phyloP scores from a whole-genome alignment of 352 stramenopile species.

The Phytopythium montanum region DNA sequence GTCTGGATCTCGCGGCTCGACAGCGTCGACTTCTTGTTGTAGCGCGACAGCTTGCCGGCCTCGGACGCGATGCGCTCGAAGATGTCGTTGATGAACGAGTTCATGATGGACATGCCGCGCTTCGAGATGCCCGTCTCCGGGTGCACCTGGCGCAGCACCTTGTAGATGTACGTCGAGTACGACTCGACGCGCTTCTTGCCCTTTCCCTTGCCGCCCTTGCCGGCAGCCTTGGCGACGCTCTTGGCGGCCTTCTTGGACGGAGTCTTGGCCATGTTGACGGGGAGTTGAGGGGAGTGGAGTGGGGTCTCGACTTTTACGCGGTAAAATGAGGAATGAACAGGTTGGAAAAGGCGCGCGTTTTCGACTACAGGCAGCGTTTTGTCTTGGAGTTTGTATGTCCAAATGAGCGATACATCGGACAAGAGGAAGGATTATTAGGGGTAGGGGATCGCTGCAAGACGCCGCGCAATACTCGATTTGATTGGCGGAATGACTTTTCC shows the following conservation, averaged over 20 bases:
- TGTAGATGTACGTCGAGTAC: slow-evolving; percentile 93
- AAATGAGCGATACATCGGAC: neutral
- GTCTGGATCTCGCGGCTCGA: slow-evolving; percentile 97
- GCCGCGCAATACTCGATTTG: slow-evolving; percentile 10
- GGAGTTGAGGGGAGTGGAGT: too few species aligned
- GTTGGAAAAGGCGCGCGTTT: slow-evolving; percentile 6
- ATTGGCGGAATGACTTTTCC: slow-evolving; percentile 16
- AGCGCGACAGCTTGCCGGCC: slow-evolving; percentile 94
- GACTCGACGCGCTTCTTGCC: slow-evolving; percentile 88
- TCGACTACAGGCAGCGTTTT: neutral
- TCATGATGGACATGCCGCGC: slow-evolving; percentile 98
- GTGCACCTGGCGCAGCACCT: slow-evolving; percentile 94
- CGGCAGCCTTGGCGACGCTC: slow-evolving; percentile 63
- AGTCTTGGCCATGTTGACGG: slow-evolving; percentile 92
- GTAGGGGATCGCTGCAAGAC: neutral
- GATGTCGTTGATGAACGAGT: slow-evolving; percentile 99
- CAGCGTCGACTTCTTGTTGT: slow-evolving; percentile 99
- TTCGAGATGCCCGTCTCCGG: slow-evolving; percentile 97
- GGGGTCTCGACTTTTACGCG: slow-evolving; percentile 12
- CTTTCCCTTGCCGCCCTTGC: slow-evolving; percentile 81
- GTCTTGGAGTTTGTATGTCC: neutral
- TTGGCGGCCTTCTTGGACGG: slow-evolving; percentile 93
- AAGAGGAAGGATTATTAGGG: neutral
- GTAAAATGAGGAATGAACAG: slow-evolving; percentile 33
- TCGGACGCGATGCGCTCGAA: slow-evolving; percentile 98